Evolutionary conservation across 2,329 filamentous ascomycete genomes (phyloP).

Genomic region (Drechslerella coelobrocha): DNA sequence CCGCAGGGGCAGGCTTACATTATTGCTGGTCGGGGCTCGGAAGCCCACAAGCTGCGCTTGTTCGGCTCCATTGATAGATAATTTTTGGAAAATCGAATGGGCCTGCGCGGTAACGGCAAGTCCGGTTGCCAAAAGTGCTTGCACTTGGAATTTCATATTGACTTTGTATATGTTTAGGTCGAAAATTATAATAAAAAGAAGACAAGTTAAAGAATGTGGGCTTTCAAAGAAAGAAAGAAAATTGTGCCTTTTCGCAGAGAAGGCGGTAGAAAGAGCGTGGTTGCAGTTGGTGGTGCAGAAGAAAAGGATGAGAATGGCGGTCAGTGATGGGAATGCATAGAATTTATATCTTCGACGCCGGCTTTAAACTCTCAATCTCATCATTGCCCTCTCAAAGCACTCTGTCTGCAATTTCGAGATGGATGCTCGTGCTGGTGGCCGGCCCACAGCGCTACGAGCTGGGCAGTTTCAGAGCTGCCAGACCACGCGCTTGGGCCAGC

Average conservation of each 20-base stretch:
- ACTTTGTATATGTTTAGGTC: slow-evolving; percentile 42
- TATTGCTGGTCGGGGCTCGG: slow-evolving; percentile 62
- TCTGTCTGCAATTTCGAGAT: slow-evolving; percentile 8
- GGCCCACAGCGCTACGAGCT: slow-evolving; percentile 22
- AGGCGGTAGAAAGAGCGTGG: slow-evolving; percentile 35
- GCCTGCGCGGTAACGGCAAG: slow-evolving; percentile 57
- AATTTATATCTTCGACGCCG: slow-evolving; percentile 18
- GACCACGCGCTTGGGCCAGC: slow-evolving; percentile 39
- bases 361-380: too few relatives aligned
- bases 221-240: slow-evolving; percentile 25
- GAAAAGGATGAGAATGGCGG: neutral
- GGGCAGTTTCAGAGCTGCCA: slow-evolving; percentile 34
- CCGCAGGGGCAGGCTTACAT: too few relatives aligned
- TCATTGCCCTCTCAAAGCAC: too few relatives aligned
- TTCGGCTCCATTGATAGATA: slow-evolving; percentile 63
- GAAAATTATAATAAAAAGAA: too few relatives aligned
- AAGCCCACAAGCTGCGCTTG: slow-evolving; percentile 63
- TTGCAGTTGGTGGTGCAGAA: slow-evolving; percentile 15
- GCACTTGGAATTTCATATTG: slow-evolving; percentile 50
- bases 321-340: neutral
- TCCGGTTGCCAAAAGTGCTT: slow-evolving; percentile 48
- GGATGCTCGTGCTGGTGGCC: slow-evolving; percentile 13
- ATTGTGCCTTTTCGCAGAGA: slow-evolving; percentile 46
- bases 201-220: slow-evolving; percentile 33
- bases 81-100: slow-evolving; percentile 61